Base-by-base conservation (phyloP, 2,329 filamentous ascomycete species). In the Atkinsonella hypoxylon region DNA sequence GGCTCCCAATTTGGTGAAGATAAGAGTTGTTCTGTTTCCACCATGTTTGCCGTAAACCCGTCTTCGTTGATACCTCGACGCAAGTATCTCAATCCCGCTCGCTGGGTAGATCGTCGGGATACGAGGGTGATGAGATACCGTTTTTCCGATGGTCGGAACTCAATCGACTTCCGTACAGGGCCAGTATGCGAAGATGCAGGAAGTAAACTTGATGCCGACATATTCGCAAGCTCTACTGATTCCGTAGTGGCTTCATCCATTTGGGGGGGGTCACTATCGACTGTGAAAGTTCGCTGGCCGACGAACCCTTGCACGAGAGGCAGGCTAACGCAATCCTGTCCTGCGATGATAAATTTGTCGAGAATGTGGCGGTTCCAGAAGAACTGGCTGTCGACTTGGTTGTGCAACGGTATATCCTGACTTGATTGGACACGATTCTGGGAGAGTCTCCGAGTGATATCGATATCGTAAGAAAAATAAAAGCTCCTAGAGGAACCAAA, bases 271-370 rank as follows among this genome's bases (percentile, higher is more conserved):
- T 79, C 61, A 56, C 69, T 73, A 58, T 89, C 84, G 22, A 90
- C 80, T 9, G 82, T 77, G 63, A 98, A 97, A 2, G 82, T 74
- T 55, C 81, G 76, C 66, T 97, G 93, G 1, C 91, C 91, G 18
- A 98, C 81, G 58, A 97, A 98, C 0, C 93, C 93, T 67, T 97
- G 93, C 68, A 98, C 86, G 3, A 98, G 59, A 2, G 93, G 93
- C 20, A 97, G 69, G 1, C 85, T 75, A 49, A 95, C 76, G 0
- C 74, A 71, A 58, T 89, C 79, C 20, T 87, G 79, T 0, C 85
- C 82, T n/a, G 78, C 75, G 17, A 86, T 77, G 45, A 89, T 78
- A 54, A 98, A 89, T 0, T 86, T 83, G 30, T 77, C 69, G 26
- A 87, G 70, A 13, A 96, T 75, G 61, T 89, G 75, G 26, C 76